Evolutionary conservation across 306 rosid genomes (phyloP), one percentile per base, ranked within the genome.

Genomic region (Pterocarpus santalinus): DNA sequence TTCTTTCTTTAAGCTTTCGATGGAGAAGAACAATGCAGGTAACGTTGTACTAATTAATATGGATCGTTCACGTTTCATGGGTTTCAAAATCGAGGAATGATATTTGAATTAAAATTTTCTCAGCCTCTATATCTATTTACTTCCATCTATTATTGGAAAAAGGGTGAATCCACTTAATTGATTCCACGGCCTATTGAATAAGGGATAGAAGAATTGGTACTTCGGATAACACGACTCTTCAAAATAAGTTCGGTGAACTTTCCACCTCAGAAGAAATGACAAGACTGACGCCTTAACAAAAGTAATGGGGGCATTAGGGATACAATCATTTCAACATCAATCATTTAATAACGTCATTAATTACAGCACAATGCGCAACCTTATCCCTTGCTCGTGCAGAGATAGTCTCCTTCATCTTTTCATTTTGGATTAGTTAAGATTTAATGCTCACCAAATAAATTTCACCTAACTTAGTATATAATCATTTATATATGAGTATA

Each of bases 241-340:
- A 22, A 22, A 22, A n/a, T 80, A 77, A 17, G 53, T 78, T 60
- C 4, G 79, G 73, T 79, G 1, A 41, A 56, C 38, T 55, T 51
- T 75, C 87, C 64, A 47, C 33, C 64, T 76, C 69, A 61, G 3
- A 65, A 9, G 58, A 49, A 71, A 72, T 69, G 71, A 16, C 77
- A 69, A 69, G 30, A 33, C 16, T 44, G 53, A 68, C n/a, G 8
- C 51, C 69, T 67, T 28, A 14, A n/a, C 69, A 67, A 43, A 79
- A 43, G 38, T 43, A 41, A 43, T 3, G 60, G 69, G 38, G 38
- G 5, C 49, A 11, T 55, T 53, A 14, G 8, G 8, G 11, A 39
- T 60, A 39, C 32, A 17, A 69, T 32, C 14, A 43, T 79, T 68
- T 67, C 76, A 44, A 44, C 63, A 53, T 68, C 76, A 69, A 67